These are phyloP conservation scores for Marchantia paleacea DNA, from an alignment of 225 moss, liverwort and hornwort species.

Conservation along the genomic window DNA sequence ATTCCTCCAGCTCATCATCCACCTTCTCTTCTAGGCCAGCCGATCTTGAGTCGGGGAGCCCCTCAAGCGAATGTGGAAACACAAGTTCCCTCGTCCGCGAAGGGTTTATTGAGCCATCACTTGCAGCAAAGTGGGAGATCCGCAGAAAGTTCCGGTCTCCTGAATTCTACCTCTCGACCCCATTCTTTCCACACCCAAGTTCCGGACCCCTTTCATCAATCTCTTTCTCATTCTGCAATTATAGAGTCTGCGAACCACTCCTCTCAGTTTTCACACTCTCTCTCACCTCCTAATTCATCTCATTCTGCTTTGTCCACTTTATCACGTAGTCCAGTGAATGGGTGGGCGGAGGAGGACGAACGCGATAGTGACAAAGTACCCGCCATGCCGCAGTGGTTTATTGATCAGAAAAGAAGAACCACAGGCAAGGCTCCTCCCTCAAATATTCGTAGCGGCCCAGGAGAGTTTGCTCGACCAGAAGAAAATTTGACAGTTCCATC, in stretches of 20 bases:
- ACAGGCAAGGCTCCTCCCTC: conserved; percentile 20
- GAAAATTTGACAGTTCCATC: conserved; percentile 5
- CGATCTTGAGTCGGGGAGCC: conserved; percentile 17
- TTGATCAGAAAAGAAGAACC: conserved; percentile 42
- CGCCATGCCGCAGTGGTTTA: conserved; percentile 42
- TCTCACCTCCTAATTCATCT: conserved; percentile 14
- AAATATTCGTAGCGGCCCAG: conserved; percentile 28
- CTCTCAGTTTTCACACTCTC: conserved; percentile 3
- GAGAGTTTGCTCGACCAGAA: conserved; percentile 32
- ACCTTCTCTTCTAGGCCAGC: conserved; percentile 7
- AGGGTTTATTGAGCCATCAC: conserved; percentile 18
- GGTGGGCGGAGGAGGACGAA: conserved; percentile 27
- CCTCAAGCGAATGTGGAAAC: conserved; percentile 6
- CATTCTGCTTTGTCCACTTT: not conserved
- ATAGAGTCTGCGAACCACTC: not conserved
- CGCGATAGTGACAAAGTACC: conserved; percentile 27
- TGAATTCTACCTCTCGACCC: conserved; percentile 12
- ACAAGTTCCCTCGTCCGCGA: conserved; percentile 8
- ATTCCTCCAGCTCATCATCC: conserved; percentile 24
- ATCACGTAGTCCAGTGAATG: conserved; percentile 14
- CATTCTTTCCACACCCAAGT: conserved; percentile 13
- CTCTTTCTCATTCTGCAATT: conserved; percentile 14
- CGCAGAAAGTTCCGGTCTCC: not conserved
- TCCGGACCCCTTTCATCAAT: conserved; percentile 16
- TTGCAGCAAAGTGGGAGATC: conserved; percentile 21